Evolutionary conservation across 805 yeast genomes (phyloP).

Genomic region (Candida boleticola): DNA sequence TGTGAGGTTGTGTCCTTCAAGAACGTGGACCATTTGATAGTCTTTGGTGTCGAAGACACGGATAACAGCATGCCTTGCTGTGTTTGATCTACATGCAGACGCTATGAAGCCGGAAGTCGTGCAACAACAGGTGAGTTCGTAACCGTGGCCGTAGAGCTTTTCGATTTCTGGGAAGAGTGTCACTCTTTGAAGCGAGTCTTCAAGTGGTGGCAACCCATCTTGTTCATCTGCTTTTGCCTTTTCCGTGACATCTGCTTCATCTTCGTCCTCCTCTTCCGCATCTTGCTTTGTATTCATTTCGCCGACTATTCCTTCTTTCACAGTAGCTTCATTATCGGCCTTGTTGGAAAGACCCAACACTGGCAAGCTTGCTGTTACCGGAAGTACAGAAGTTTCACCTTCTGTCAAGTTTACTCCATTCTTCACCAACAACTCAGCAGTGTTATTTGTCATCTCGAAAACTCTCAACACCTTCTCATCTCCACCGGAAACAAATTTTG

Average conservation of each 20-base stretch:
- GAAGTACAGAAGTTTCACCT: conserved; percentile 37
- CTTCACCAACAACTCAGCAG: conserved; percentile 57
- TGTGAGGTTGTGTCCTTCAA: conserved; percentile 77
- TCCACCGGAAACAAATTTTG: conserved; percentile 85
- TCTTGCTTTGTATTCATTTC: conserved; percentile 20
- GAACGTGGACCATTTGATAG: conserved; percentile 45
- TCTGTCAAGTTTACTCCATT: conserved; percentile 41
- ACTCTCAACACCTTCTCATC: conserved; percentile 92
- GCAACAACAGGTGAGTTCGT: conserved; percentile 81
- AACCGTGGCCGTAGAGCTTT: conserved; percentile 96
- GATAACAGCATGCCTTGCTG: conserved; percentile 79
- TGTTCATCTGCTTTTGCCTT: conserved; percentile 13
- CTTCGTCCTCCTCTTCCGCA: conserved; percentile 32
- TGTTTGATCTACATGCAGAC: conserved; percentile 88
- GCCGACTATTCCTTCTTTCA: conserved; percentile 17
- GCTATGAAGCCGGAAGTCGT: conserved; percentile 72
- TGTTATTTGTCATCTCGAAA: conserved; percentile 82
- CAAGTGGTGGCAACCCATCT: conserved; percentile 56
- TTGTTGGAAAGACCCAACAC: conserved; percentile 92
- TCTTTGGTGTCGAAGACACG: conserved; percentile 67
- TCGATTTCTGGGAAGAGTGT: conserved; percentile 95
- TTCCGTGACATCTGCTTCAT: conserved; percentile 20
- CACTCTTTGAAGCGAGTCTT: conserved; percentile 86
- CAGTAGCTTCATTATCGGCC: conserved; percentile 53
- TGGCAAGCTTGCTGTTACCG: conserved; percentile 87